Percentiles rank a stretch among this genome's conserved stretches.
Evolutionary conservation across 306 rosid genomes (phyloP).

Genomic region (Dalbergia cochinchinensis): DNA sequence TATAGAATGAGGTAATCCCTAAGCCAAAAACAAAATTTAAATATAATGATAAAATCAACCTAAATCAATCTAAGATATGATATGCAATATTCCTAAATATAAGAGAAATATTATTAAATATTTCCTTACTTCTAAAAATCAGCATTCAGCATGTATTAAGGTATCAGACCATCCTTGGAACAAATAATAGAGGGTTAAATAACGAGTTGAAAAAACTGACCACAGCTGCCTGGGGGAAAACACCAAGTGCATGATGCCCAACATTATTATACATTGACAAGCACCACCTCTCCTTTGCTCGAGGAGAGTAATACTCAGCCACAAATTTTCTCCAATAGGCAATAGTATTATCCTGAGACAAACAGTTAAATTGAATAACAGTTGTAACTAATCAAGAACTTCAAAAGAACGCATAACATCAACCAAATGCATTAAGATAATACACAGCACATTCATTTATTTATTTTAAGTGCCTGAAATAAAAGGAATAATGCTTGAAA

Average conservation of each 20-base stretch:
- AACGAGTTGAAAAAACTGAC: slow-evolving; percentile 54
- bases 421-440: slow-evolving; percentile 7
- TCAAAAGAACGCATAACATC: slow-evolving; percentile 5
- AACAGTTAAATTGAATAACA: slow-evolving; percentile 32
- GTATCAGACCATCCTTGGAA: neutral
- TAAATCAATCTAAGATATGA: too few species aligned
- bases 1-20: too few species aligned
- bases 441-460: neutral
- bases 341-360: slow-evolving; percentile 82
- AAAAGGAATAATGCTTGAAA: neutral
- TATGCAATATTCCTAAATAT: too few species aligned
- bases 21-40: too few species aligned
- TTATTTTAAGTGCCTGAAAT: neutral
- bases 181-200: slow-evolving; percentile 1
- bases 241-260: slow-evolving; percentile 92
- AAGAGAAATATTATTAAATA: too few species aligned
- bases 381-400: neutral
- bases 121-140: too few species aligned
- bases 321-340: slow-evolving; percentile 99
- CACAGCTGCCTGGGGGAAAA: slow-evolving; percentile 94
- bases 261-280: slow-evolving; percentile 85
- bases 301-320: slow-evolving; percentile 93
- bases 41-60: too few species aligned
- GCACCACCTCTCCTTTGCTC: slow-evolving; percentile 97
- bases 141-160: neutral